Evolutionary conservation across 2,329 filamentous ascomycete species (phyloP).

Genomic region (Trematosphaeria pertusa): DNA sequence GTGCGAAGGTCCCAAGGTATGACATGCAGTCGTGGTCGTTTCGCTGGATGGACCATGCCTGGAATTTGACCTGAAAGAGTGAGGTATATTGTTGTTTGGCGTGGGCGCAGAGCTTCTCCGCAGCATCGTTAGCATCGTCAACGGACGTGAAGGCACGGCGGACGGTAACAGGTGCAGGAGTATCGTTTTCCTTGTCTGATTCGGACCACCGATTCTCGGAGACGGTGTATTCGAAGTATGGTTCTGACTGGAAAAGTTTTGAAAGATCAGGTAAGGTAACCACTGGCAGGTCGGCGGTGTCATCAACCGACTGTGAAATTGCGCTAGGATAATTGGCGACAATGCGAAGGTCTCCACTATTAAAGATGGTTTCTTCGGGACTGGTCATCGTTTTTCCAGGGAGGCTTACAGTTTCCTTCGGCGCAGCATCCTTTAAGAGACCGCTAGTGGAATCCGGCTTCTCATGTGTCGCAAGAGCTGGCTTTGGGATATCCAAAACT

Average conservation of each 20-base stretch:
- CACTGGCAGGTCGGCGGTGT: background rate
- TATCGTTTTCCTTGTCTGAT: slow-evolving; percentile 4
- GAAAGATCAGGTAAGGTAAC: background rate
- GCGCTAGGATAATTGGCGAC: no score
- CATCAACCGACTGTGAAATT: no score
- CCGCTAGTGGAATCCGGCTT: no score
- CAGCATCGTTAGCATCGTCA: slow-evolving; percentile 25
- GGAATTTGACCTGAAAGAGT: slow-evolving; percentile 9
- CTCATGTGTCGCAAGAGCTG: no score
- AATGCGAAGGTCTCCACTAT: no score
- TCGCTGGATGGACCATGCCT: slow-evolving; percentile 9
- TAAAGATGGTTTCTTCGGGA: no score
- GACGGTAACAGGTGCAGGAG: slow-evolving; percentile 7
- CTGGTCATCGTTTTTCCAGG: no score
- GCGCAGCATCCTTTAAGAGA: no score
- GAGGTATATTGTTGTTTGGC: slow-evolving; percentile 8
- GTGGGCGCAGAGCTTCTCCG: slow-evolving; percentile 15
- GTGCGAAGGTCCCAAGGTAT: slow-evolving; percentile 10
- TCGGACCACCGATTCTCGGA: slow-evolving; percentile 24
- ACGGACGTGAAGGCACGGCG: slow-evolving; percentile 16
- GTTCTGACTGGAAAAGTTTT: slow-evolving; percentile 7
- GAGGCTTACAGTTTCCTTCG: no score
- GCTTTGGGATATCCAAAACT: no score
- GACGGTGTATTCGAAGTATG: slow-evolving; percentile 34
- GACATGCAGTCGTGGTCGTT: slow-evolving; percentile 19